Base-by-base conservation (phyloP, 2,329 filamentous ascomycete genomes). In the Pseudogymnoascus sp. region DNA sequence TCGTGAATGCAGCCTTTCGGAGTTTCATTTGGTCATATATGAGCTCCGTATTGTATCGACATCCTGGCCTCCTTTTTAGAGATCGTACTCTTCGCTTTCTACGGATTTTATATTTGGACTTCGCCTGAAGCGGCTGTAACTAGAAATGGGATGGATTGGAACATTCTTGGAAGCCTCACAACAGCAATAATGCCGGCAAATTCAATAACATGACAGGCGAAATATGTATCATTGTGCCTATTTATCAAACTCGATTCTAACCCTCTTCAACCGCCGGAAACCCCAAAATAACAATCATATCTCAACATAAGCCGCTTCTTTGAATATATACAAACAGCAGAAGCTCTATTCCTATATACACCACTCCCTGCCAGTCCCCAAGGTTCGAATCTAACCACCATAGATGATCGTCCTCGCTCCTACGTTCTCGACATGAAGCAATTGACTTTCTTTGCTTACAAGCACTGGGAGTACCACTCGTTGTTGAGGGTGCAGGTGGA, bases 401-500 rank as follows among this genome's bases (percentile, higher is more conserved):
- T n/a, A 54, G 23, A 21, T 16, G 14, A 23, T 26, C 47, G 16
- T 54, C 6, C 16, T 31, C 23, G 26, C 47, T 6, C n/a, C 47
- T 54, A 29, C 23, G n/a, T 54, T n/a, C 26, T 23, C 23, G 26
- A 31, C 47, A 54, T 11, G 23, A 54, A 29, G 47, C 23, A 54
- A 11, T 54, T 31, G 47, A 54, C 18, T 29, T 54, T 16, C 12
- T 29, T 16, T 54, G 47, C 47, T 60, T 60, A 60, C 57, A 68
- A 64, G 67, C 70, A 73, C 64, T 72, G 70, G 34, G 63, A 66
- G 62, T 71, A 69, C 64, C 68, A 71, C 23, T 64, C 60, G 63
- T 69, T 69, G 37, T 61, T 39, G 21, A 63, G 57, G 5, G 29
- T 61, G 63, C 69, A 69, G 39, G 63, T 62, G 23, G 40, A 66